Evolutionary conservation across 2,329 filamentous ascomycete species (phyloP), one percentile per base, ranked within the genome.

Genomic region (Aureobasidium leucospermi): DNA sequence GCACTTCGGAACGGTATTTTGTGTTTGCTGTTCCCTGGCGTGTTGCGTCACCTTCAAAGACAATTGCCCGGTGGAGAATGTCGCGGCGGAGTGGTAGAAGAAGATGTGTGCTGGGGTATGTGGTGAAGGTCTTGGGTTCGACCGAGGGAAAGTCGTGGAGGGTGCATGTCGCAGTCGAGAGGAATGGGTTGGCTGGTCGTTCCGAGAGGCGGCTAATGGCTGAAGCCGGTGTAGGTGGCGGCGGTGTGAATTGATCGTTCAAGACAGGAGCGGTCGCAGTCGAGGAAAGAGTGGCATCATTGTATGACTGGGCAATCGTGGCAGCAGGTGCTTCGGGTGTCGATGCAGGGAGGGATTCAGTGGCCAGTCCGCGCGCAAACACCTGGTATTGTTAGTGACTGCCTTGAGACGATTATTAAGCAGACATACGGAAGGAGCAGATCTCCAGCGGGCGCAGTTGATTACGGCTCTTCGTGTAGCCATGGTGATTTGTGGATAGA

Each of bases 21-120:
- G 84, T 85, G 66, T 79, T 87, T 47, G 92, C 94, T 2, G 90
- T 95, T 64, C 94, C 94, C 73, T 91, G 87, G 32, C 94, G 87
- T 59, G 90, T 88, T 69, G 80, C 84, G 77, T 97, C 93, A 66
- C 89, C 94, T 77, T 99, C 94, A 79, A 88, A 97, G 67, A 96
- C 78, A 61, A 99, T 85, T 61, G 94, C 94, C 64, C 90, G 85
- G 77, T 99, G 93, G 58, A 99, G 85, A 65, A 99, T 85, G 73
- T 99, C 94, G 72, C 88, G 86, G 61, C 94, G 88, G 48, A 96
- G 81, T 2, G 94, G 94, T 36, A 97, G 84, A 70, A 89, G 79
- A 46, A 99, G 87, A 74, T 96, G 90, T 68, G 89, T 88, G 62
- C 85, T 79, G 42, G 88, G 86, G 79, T 92, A 97, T 68, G 84